Percentiles rank a stretch among this genome's conserved stretches.
phyloP scores from a whole-genome alignment of 1,284 basidiomycete genomes.

The Cryptococcus deneoformans region DNA sequence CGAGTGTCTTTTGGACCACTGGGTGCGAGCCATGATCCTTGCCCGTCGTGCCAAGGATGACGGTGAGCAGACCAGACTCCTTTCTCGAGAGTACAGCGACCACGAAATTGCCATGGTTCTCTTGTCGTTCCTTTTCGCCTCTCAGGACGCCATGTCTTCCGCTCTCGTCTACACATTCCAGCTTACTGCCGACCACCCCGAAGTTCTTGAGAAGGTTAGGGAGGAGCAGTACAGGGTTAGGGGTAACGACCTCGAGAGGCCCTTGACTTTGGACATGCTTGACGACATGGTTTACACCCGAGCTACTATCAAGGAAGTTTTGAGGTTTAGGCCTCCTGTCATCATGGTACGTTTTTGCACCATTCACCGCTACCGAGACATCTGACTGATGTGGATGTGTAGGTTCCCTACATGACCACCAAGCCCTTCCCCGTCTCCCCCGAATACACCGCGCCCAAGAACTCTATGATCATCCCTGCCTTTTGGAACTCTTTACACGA shows the following conservation, averaged over 20 bases:
- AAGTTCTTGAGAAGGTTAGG: conserved; percentile 81
- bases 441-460: conserved; percentile 87
- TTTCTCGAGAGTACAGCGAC: conserved; percentile 78
- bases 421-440: conserved; percentile 87
- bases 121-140: conserved; percentile 95
- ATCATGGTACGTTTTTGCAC: conserved; percentile 66
- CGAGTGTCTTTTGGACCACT: conserved; percentile 88
- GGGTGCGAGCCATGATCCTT: conserved; percentile 72
- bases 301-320: conserved; percentile 88
- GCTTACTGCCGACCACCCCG: conserved; percentile 89
- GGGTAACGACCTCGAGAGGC: conserved; percentile 70
- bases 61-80: conserved; percentile 54
- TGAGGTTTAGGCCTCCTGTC: conserved; percentile 87
- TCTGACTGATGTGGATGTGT: not conserved
- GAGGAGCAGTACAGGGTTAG: conserved; percentile 88
- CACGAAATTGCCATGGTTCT: conserved; percentile 96
- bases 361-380: not conserved
- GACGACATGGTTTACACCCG: conserved; percentile 92
- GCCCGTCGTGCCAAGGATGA: conserved; percentile 61
- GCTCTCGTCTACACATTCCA: conserved; percentile 89
- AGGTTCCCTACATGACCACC: conserved; percentile 90
- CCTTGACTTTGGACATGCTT: conserved; percentile 84
- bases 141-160: conserved; percentile 97
- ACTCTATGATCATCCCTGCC: conserved; percentile 95
- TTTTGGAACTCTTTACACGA: conserved; percentile 95